These are phyloP conservation scores for Tolypocladium ophioglossoides DNA, from an alignment of 2,329 filamentous ascomycete genomes.

Conservation along the genomic window DNA sequence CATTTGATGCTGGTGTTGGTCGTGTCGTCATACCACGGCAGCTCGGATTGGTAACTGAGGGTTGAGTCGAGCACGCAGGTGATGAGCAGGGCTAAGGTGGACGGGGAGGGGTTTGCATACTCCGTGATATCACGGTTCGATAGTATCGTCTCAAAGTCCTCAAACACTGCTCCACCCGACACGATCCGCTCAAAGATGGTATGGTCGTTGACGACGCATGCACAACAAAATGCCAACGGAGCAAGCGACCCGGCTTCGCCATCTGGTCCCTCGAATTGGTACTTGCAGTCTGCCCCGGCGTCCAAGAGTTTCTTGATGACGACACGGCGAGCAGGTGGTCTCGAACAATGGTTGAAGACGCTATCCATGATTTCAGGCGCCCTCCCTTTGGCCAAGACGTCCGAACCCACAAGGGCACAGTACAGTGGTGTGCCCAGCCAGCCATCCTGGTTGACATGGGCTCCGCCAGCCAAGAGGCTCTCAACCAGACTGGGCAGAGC, in stretches of 20 bases:
- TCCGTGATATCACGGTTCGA: constrained; percentile 4
- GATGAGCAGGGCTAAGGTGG: not conserved
- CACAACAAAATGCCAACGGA: constrained; percentile 15
- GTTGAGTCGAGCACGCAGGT: not conserved
- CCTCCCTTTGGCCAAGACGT: constrained; percentile 10
- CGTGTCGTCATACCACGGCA: not conserved
- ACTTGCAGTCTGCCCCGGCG: constrained; percentile 8
- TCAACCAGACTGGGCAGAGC: constrained; percentile 18
- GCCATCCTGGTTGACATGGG: constrained; percentile 11
- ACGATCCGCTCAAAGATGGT: constrained; percentile 12
- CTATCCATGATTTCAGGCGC: constrained; percentile 12
- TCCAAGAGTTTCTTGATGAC: constrained; percentile 14
- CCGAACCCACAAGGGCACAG: constrained; percentile 22
- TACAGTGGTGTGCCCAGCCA: constrained; percentile 20
- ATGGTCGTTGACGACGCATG: constrained; percentile 12
- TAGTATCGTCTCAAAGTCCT: constrained; percentile 8
- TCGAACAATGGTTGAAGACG: constrained; percentile 7
- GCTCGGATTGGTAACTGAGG: not conserved
- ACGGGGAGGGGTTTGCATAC: constrained; percentile 3
- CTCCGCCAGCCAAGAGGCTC: constrained; percentile 12
- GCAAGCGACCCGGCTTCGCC: constrained; percentile 9
- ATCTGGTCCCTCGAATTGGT: constrained; percentile 9
- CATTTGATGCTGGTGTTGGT: constrained; percentile 6
- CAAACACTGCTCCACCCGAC: constrained; percentile 6
- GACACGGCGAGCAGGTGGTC: constrained; percentile 5